These are phyloP conservation scores for Dipodascopsis tothii DNA, from an alignment of 805 yeast species.

Conservation along the genomic window DNA sequence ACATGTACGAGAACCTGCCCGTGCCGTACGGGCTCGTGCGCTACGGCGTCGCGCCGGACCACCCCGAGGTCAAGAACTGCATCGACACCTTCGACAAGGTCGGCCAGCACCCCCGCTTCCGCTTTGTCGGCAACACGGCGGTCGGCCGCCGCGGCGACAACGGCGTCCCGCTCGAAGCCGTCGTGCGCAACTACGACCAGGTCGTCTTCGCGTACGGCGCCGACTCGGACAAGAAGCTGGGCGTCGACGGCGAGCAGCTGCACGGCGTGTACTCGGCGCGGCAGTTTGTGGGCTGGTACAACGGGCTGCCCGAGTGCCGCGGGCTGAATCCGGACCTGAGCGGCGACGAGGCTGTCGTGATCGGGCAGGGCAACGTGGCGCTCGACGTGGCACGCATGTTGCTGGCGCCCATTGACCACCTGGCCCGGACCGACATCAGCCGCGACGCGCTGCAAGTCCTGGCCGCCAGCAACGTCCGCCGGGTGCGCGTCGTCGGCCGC, in stretches of 20 bases:
- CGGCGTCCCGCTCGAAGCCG: constrained; percentile 45
- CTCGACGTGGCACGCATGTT: constrained; percentile 80
- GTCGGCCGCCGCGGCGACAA: constrained; percentile 42
- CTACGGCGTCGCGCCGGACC: constrained; percentile 98
- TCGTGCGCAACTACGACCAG: constrained; percentile 57
- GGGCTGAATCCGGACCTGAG: constrained; percentile 50
- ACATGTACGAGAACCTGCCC: constrained; percentile 76
- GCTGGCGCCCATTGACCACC: constrained; percentile 49
- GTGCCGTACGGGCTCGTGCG: constrained; percentile 88
- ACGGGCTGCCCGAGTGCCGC: constrained; percentile 67
- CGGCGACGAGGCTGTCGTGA: constrained; percentile 60
- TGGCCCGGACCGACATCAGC: constrained; percentile 69
- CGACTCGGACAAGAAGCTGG: constrained; percentile 44
- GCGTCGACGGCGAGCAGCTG: constrained; percentile 50
- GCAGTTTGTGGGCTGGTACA: constrained; percentile 92
- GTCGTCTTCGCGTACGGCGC: constrained; percentile 79
- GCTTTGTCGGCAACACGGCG: constrained; percentile 63
- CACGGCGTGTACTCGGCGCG: constrained; percentile 73
- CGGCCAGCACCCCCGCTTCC: constrained; percentile 35
- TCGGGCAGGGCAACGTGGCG: constrained; percentile 98
- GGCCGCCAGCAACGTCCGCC: constrained; percentile 45
- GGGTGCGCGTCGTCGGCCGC: constrained; percentile 71
- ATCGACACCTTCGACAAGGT: constrained; percentile 62
- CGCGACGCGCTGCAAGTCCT: constrained; percentile 51
- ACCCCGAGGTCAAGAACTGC: constrained; percentile 80